Evolutionary conservation across 2,329 filamentous ascomycete species (phyloP), one percentile per base, ranked within the genome.

Genomic region (Anisogramma anomala): DNA sequence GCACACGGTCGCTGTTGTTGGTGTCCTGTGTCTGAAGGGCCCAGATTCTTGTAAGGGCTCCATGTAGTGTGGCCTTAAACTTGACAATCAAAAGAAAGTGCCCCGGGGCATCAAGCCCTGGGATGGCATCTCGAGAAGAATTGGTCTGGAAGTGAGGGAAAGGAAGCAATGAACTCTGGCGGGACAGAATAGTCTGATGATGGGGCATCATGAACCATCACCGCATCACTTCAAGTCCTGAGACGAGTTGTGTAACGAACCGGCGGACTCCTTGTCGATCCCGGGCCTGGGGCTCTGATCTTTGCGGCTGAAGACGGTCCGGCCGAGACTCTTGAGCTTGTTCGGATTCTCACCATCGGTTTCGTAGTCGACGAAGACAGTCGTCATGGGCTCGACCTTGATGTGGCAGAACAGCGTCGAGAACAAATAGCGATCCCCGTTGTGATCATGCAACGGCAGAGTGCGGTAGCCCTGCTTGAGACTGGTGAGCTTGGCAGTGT

Each of bases 331-430:
- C 52, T 74, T 76, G 48, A 78, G 62, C 51, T 74, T 76, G 56
- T 66, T 66, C 40, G 65, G 63, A 34, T 68, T 65, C 45, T 65
- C 64, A 32, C 48, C 54, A 14, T 62, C 54, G 33, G 65, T 57
- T 44, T 66, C 55, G 48, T 67, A 62, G 34, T 72, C 64, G 33
- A 79, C 65, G 50, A 76, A 72, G 48, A 74, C 67, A 46, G 70
- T 74, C 33, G 71, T 72, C 27, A 72, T 64, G 11, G 69, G 66
- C 28, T 73, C 68, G 22, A 75, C 82, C 51, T 79, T 79, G 63
- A 96, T 84, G 54, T 80, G 81, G 66, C 88, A 94, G 61, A 96
- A 94, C 13, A 98, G 69, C 9, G 87, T 93, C 2, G 91, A 94
- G 63, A 95, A 95, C 32, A 95, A 72, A 58, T 93, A 96, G 53